These are phyloP conservation scores for barrel medic (Medicago truncatula) DNA, from an alignment of 306 rosid species.

Conservation along the genomic window DNA sequence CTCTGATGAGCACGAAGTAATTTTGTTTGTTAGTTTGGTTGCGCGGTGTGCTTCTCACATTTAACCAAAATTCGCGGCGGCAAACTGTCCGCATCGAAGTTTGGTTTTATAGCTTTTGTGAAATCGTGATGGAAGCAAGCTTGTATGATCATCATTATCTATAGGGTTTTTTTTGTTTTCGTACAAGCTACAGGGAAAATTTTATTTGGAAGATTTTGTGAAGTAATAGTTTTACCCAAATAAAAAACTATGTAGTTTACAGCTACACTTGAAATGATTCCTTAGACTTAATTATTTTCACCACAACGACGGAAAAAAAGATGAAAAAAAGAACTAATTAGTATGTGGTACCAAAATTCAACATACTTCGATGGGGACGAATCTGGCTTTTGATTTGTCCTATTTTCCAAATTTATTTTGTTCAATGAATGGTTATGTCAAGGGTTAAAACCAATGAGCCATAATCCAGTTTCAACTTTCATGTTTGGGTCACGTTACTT, in stretches of 20 bases:
- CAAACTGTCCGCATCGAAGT: no score
- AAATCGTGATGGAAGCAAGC: no score
- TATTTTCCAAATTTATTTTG: constrained; percentile 9
- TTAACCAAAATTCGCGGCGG: no score
- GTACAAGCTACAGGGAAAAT: no score
- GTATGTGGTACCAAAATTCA: constrained; percentile 7
- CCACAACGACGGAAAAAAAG: not conserved
- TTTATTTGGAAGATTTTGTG: no score
- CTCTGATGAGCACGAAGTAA: not conserved
- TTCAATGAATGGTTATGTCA: constrained; percentile 7
- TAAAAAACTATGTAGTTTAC: no score
- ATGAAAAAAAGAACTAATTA: no score
- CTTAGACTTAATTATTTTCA: not conserved
- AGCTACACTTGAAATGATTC: not conserved
- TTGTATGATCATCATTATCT: no score
- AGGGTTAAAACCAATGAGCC: constrained; percentile 30
- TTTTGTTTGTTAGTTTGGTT: not conserved
- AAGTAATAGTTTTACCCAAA: no score
- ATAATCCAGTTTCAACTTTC: constrained; percentile 13
- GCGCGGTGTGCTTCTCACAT: no score
- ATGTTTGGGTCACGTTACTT: constrained; percentile 41
- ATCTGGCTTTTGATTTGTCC: constrained; percentile 29
- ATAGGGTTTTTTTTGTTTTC: no score
- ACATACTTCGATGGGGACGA: constrained; percentile 23
- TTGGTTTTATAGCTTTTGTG: no score